phyloP scores from a whole-genome alignment of 257 asterid genomes.

The Scutellaria galericulata region DNA sequence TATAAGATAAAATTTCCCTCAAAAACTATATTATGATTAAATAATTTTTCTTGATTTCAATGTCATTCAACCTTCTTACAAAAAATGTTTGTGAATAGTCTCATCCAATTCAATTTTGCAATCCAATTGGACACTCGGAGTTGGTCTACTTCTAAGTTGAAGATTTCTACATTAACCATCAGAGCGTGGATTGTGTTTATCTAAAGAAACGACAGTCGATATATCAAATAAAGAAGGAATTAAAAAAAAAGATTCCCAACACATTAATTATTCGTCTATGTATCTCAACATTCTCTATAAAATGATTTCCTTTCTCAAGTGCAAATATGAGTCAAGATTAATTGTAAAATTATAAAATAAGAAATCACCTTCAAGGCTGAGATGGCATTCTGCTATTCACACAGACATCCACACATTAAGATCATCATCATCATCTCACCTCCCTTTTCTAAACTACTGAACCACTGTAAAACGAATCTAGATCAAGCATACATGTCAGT shows the following conservation, averaged over 20 bases:
- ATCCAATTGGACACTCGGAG: no score
- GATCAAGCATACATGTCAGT: slow-evolving; percentile 28
- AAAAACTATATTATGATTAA: no score
- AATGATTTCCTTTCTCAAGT: slow-evolving; percentile 6
- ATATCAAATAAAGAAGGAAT: background rate
- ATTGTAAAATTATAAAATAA: slow-evolving; percentile 27
- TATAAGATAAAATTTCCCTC: no score
- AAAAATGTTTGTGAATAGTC: no score
- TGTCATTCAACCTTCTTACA: no score
- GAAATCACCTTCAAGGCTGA: slow-evolving; percentile 13
- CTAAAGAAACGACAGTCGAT: no score
- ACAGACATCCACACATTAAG: slow-evolving; percentile 15
- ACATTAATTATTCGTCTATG: background rate
- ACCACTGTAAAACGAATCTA: slow-evolving; percentile 30
- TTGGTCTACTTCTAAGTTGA: no score
- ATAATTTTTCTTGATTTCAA: no score
- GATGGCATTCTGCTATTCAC: slow-evolving; percentile 38
- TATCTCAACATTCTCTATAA: background rate
- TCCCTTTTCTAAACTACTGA: slow-evolving; percentile 32
- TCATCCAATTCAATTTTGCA: no score
- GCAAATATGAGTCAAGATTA: slow-evolving; percentile 26
- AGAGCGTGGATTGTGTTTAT: no score
- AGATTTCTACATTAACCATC: no score
- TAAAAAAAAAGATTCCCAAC: background rate
- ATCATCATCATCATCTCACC: background rate